Evolutionary conservation across 306 rosid species (phyloP), one percentile per base, ranked within the genome.

Genomic region (Prunus mume): DNA sequence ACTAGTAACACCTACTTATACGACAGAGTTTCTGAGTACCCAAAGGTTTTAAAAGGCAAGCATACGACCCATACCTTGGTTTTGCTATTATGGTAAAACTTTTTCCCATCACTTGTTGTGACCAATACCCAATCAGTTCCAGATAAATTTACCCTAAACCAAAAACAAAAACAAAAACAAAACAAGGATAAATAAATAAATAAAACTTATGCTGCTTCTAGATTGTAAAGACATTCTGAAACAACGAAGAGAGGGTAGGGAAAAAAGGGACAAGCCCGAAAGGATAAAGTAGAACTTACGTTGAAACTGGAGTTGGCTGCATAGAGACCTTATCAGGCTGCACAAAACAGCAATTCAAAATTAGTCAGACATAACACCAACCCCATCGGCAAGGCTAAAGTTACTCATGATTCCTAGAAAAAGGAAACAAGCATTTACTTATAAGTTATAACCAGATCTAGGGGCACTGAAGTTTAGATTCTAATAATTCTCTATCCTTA

Each of bases 51-150:
- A 75, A 65, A 43, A 73, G 52, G 60, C 20, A 56, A 82, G 71
- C 81, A 71, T 28, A 30, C 22, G 12, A 14, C 65, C 3, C 20
- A 8, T 80, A 95, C 98, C 98, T 92, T 95, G 63, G 97, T 92
- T 82, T 70, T 91, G 77, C 79, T 88, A 85, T 95, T 92, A 85
- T 92, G 90, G 86, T 90, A 95, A 77, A 92, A 95, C 72, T 87
- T 95, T 80, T 92, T 95, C 47, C 97, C 97, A 82, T 95, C 97
- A 76, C 88, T 83, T 20, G 91, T 87, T 71, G 93, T 90, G 73
- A 95, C 97, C 85, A 84, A 78, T 34, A 88, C 84, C 98, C 98
- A 95, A 79, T 92, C 98, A 41, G 97, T 92, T 82, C 97, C 96
- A 47, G 90, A 81, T 76, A 95, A 78, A 78, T 83, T 82, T 68